Evolutionary conservation across 768 basidiomycete species (phyloP).

Genomic region (Tulasnella sp.): DNA sequence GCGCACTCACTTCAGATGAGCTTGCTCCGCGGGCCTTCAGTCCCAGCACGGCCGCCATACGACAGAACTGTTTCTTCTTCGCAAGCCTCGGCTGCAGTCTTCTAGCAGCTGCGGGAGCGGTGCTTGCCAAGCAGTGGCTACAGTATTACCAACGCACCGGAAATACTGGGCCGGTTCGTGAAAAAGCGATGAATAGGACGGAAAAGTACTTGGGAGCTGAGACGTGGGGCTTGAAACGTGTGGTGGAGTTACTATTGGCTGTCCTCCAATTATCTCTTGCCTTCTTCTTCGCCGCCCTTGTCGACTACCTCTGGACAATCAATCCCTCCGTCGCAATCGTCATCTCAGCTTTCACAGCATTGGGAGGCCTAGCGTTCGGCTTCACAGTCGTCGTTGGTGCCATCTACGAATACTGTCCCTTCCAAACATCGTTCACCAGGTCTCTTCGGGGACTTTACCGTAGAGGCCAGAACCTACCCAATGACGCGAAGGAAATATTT

Average conservation of each 20-base stretch:
- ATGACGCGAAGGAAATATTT: too few species aligned
- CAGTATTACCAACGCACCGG: not conserved
- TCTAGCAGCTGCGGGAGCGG: not conserved
- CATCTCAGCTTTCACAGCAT: not conserved
- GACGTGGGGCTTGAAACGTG: not conserved
- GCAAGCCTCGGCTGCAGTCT: not conserved
- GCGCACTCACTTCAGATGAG: too few species aligned
- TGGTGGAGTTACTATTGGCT: not conserved
- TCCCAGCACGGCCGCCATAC: not conserved
- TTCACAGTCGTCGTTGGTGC: not conserved
- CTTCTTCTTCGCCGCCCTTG: constrained; percentile 6
- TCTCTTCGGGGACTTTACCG: too few species aligned
- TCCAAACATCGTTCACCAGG: not conserved
- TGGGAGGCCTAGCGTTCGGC: not conserved
- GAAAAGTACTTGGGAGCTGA: not conserved
- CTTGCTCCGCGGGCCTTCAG: not conserved
- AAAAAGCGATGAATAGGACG: not conserved
- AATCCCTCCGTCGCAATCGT: not conserved
- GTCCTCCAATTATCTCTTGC: not conserved
- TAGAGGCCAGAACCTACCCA: too few species aligned
- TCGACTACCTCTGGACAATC: constrained; percentile 4
- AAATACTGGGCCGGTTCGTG: not conserved
- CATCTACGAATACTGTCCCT: constrained; percentile 1
- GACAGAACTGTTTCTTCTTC: constrained; percentile 1
- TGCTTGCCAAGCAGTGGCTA: constrained; percentile 10